These are phyloP conservation scores for Trypanosoma caninum DNA, from an alignment of 208 protist species.

Conservation along the genomic window DNA sequence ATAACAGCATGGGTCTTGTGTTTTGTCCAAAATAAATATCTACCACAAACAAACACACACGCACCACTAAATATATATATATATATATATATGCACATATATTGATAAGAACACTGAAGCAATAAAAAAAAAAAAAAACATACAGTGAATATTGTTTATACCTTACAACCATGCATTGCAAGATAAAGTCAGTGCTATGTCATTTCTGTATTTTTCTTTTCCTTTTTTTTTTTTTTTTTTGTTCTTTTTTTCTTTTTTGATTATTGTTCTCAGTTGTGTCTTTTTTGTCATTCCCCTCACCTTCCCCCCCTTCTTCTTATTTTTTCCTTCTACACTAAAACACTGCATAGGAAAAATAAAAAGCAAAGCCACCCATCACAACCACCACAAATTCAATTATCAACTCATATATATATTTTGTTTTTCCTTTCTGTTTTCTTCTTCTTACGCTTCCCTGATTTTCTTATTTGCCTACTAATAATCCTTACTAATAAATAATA, in stretches of 20 bases:
- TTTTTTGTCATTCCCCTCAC: neutral
- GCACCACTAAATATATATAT: conserved; percentile 8
- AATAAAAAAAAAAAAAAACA: no score
- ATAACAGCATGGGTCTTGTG: neutral
- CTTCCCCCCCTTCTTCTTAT: neutral
- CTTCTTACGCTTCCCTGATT: neutral
- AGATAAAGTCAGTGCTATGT: neutral
- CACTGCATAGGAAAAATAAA: no score
- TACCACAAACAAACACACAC: conserved; percentile 3
- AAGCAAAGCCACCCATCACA: neutral
- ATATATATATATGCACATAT: conserved; percentile 14
- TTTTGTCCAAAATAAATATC: neutral
- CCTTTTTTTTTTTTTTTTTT: neutral
- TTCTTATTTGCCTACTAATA: no score
- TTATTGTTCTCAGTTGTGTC: neutral
- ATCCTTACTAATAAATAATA: no score
- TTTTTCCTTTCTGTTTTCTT: conserved; percentile 6
- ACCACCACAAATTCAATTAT: neutral
- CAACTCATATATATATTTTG: neutral
- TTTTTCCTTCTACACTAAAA: neutral
- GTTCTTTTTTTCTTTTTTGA: neutral
- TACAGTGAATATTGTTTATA: no score
- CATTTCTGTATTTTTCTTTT: neutral
- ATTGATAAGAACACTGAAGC: no score
- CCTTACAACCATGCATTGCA: neutral